A percentile compares a stretch with the other conserved stretches of the same genome.
phyloP scores from a whole-genome alignment of 306 rosid genomes.

The Gastrolobium bilobum region DNA sequence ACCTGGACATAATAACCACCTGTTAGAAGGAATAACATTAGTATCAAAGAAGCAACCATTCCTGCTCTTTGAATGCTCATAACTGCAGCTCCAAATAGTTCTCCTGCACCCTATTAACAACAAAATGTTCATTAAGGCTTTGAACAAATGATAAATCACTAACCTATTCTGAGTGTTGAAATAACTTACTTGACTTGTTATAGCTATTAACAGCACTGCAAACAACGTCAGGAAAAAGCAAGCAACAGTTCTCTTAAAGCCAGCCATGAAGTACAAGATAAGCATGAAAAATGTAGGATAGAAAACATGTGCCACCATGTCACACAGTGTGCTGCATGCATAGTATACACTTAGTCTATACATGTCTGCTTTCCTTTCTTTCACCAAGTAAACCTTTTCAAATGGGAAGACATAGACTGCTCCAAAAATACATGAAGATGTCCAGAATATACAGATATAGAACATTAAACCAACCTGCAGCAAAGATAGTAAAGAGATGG shows the following conservation, averaged over 20 bases:
- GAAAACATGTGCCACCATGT: conserved; percentile 90
- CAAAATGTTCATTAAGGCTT: conserved; percentile 10
- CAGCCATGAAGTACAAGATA: conserved; percentile 91
- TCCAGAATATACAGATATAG: conserved; percentile 95
- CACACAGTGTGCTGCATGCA: conserved; percentile 91
- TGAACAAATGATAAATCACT: neutral
- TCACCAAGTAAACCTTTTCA: conserved; percentile 79
- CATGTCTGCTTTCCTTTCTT: conserved; percentile 97
- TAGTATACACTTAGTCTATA: conserved; percentile 91
- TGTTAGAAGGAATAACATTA: conserved; percentile 93
- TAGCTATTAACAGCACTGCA: conserved; percentile 72
- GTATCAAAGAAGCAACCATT: conserved; percentile 88
- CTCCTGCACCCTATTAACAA: conserved; percentile 88
- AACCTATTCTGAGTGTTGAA: conserved; percentile 2
- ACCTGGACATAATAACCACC: conserved; percentile 99
- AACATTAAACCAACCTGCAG: conserved; percentile 91
- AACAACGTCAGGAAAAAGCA: conserved; percentile 84
- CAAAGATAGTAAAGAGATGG: neutral
- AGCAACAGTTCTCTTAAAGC: conserved; percentile 75
- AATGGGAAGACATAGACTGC: conserved; percentile 96
- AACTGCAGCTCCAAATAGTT: conserved; percentile 94
- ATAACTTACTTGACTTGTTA: conserved; percentile 89
- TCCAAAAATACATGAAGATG: conserved; percentile 91
- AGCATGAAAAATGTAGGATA: conserved; percentile 92
- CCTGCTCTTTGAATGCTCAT: conserved; percentile 93